Evolutionary conservation across 1,284 basidiomycete species (phyloP).

Genomic region (Rhizoctonia solani): DNA sequence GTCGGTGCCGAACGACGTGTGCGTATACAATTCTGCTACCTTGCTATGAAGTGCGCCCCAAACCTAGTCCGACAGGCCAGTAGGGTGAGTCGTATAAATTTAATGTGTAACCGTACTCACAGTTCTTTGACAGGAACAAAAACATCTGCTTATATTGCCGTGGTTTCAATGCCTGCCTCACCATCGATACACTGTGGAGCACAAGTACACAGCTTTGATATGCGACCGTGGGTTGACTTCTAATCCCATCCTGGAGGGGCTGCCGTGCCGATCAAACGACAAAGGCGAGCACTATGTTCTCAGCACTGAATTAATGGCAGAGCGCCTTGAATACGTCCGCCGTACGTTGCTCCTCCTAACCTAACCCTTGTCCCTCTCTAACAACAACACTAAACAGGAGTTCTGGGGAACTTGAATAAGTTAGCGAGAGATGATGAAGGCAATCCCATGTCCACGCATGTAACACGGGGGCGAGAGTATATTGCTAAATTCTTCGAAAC

Average conservation of each 20-base stretch:
- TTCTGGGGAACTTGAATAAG: background rate
- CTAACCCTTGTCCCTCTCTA: background rate
- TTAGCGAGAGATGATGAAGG: background rate
- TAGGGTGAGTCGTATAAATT: background rate
- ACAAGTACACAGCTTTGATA: conserved; percentile 30
- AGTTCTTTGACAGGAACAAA: conserved; percentile 7
- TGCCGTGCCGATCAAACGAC: conserved; percentile 20
- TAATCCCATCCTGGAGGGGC: conserved; percentile 12
- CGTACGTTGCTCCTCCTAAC: background rate
- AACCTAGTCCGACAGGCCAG: conserved; percentile 6
- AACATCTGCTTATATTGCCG: conserved; percentile 12
- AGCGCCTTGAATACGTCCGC: conserved; percentile 7
- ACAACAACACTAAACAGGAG: background rate
- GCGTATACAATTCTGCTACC: conserved; percentile 30
- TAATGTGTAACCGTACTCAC: background rate
- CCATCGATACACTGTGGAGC: conserved; percentile 26
- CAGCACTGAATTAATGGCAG: conserved; percentile 22
- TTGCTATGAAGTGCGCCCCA: conserved; percentile 3
- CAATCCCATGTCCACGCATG: background rate
- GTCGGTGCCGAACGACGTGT: conserved; percentile 22
- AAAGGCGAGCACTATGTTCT: conserved; percentile 27
- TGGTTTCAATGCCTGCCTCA: conserved; percentile 32
- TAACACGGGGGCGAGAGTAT: conserved; percentile 19
- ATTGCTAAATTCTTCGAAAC: conserved; percentile 29
- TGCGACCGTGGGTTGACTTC: conserved; percentile 6